Percentiles rank a stretch among this genome's conserved stretches.
These are phyloP conservation scores for Colletotrichum ledebouriae DNA, from an alignment of 2,329 filamentous ascomycete species.

Conservation along the genomic window DNA sequence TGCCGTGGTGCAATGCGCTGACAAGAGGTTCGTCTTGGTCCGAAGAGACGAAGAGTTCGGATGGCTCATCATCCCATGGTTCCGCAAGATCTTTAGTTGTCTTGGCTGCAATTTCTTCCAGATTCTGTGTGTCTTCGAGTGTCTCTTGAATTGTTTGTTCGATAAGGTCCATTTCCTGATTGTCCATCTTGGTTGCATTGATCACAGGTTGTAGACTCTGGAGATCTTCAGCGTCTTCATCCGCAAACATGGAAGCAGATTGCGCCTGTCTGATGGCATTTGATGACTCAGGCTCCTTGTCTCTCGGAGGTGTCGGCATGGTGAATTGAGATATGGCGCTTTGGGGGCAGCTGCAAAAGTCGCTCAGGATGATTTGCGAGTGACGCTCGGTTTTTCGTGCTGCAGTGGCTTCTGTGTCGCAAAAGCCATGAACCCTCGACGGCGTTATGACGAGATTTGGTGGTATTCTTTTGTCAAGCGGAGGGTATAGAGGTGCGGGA, in stretches of 20 bases:
- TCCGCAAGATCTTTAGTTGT: background rate
- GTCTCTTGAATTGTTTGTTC: background rate
- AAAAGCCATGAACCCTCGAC: too few species aligned
- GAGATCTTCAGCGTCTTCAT: background rate
- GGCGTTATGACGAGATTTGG: too few species aligned
- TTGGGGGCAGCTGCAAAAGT: too few species aligned
- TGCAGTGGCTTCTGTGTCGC: too few species aligned
- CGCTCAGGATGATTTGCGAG: too few species aligned
- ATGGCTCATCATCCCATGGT: background rate
- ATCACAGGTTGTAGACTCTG: too few species aligned
- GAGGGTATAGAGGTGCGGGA: too few species aligned
- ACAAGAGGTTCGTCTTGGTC: background rate
- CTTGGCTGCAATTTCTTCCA: background rate
- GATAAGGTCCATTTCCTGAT: background rate
- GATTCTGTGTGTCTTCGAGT: background rate
- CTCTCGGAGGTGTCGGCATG: background rate
- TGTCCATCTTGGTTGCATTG: background rate
- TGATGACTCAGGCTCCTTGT: background rate
- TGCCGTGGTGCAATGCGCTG: rapidly evolving
- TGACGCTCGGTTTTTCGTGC: background rate
- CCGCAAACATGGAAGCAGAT: background rate
- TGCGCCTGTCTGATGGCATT: background rate
- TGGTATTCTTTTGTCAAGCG: too few species aligned
- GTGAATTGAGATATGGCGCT: background rate
- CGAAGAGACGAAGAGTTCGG: background rate